Base-by-base conservation (phyloP, 345 rosid species). In the Carallia brachiata region DNA sequence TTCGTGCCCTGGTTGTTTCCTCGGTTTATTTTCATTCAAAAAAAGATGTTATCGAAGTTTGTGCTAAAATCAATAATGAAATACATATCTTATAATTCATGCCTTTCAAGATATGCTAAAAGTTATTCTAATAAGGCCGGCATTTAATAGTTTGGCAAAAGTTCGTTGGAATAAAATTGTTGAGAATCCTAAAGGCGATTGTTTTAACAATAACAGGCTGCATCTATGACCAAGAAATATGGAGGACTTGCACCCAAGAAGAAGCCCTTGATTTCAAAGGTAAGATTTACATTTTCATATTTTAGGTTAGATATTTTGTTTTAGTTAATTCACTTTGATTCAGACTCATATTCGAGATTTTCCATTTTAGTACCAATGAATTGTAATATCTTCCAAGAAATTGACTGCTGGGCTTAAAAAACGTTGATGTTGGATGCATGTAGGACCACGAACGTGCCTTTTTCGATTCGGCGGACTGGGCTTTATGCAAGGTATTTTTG, bases 401-500 rank as follows among this genome's bases (percentile, higher is more conserved):
- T 32, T 2, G 4, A 1, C 31, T 10, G 58, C 50, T 44, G 50
- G 50, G 50, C 50, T 44, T 12, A 12, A 44, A 44, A 13, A 44
- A 15, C 50, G 3, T 44, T 7, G 40, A 32, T 37, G 2, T 44
- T 12, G 50, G 50, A 13, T 57, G 73, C 57, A 19, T 69, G 69
- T 56, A 92, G 98, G 91, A 85, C 69, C 79, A 84, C 39, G 91
- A 83, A 77, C 92, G 95, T 69, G 89, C 97, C 50, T 90, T 89
- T 81, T 93, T 92, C 59, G 98, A 93, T 81, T 93, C 98, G n/a
- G 98, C 98, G 5, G 98, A 93, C 53, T 93, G 98, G 97, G 93
- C 89, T 73, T 62, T 93, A 10, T 74, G 82, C 67, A 93, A 93
- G 93, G 98, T 93, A 44, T 15, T 18, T 23, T 50, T 7, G 17